Base-by-base conservation (phyloP, 805 yeast species). In the Yamadazyma kitorensis region DNA sequence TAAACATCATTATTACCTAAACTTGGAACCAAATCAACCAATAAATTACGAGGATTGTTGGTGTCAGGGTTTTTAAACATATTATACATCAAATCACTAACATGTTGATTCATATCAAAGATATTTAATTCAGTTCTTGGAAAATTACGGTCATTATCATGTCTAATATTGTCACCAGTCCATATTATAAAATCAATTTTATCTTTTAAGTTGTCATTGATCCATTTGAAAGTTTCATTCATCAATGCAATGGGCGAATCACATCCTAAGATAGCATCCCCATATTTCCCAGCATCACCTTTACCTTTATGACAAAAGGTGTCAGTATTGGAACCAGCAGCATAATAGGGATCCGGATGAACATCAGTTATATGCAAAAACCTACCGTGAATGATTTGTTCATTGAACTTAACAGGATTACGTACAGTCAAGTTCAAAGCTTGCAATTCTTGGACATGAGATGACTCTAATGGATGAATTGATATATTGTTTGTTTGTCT, bases 121-220 rank as follows among this genome's bases (percentile, higher is more conserved):
- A 86, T 86, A 37, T 79, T 76, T 38, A 52, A 49, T 49, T 86
- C 94, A 1, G 85, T 76, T 63, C 96, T 73, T 2, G 95, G 96
- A 49, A 62, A 60, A 14, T 55, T 53, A 52, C 94, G 66, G 58
- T 86, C 95, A 48, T 81, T 83, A 55, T 86, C 95, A 55, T 86
- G 95, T 36, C 95, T 70, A 29, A 84, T 76, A 48, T 86, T 86
- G 58, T 86, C 96, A 20, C 96, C 96, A 0, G 95, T 86, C 95
- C 95, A 86, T 10, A 86, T 73, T 9, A 86, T 80, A 57, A 86
- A 86, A 55, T 86, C 96, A 31, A 86, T 79, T 44, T 86, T 78
- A 55, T 84, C 93, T 40, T 68, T 74, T 39, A 86, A 55, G 40
- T 85, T 78, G 9, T 67, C 64, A 14, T 68, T 56, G 2, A 86